These are phyloP conservation scores for Suhomyces prunicola DNA, from an alignment of 805 yeast genomes.

Conservation along the genomic window DNA sequence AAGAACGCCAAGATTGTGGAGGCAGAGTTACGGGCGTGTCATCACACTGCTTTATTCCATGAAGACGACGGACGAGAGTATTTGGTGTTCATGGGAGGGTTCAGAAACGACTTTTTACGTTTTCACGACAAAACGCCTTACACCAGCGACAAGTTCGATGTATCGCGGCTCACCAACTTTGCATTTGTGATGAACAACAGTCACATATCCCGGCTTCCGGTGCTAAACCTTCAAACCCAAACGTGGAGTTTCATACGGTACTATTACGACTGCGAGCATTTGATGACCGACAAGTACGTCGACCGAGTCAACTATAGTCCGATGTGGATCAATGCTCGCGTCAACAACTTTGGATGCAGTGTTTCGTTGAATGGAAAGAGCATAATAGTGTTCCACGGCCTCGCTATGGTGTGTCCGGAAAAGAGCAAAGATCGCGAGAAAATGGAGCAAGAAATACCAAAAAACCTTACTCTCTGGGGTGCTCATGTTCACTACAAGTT, in stretches of 20 bases:
- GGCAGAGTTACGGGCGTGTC: constrained; percentile 43
- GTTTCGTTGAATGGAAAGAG: constrained; percentile 32
- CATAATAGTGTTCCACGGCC: constrained; percentile 37
- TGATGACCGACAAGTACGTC: constrained; percentile 19
- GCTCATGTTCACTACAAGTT: constrained; percentile 34
- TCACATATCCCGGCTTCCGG: constrained; percentile 31
- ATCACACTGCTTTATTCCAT: constrained; percentile 35
- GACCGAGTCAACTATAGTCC: constrained; percentile 16
- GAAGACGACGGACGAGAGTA: constrained; percentile 32
- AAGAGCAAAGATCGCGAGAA: constrained; percentile 23
- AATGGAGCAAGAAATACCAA: constrained; percentile 16
- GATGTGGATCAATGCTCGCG: constrained; percentile 25
- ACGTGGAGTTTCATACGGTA: constrained; percentile 39
- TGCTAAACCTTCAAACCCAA: constrained; percentile 37
- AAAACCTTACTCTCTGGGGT: constrained; percentile 29
- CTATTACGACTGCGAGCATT: constrained; percentile 28
- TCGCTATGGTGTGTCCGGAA: constrained; percentile 30
- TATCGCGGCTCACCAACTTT: constrained; percentile 29
- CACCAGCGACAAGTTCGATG: constrained; percentile 32
- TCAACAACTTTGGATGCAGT: constrained; percentile 30
- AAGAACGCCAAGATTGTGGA: constrained; percentile 28
- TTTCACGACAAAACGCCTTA: constrained; percentile 29
- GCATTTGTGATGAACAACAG: constrained; percentile 25
- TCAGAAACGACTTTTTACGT: constrained; percentile 34
- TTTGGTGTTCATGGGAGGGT: constrained; percentile 40